Base-by-base conservation (phyloP, 371 early-diverging fungal genomes). In the Batkoa obscura region DNA sequence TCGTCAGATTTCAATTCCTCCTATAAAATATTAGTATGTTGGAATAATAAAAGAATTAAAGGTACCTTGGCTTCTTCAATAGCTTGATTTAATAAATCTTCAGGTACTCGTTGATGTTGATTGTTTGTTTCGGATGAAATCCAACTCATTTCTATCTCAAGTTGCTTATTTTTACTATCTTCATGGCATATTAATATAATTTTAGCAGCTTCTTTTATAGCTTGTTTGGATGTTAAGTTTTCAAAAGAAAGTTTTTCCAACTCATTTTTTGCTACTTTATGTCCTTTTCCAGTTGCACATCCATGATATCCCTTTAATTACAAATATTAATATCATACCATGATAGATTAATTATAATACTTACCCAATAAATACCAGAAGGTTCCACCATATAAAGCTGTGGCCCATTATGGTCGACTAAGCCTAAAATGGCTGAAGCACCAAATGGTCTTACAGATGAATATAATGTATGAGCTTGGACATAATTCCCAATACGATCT, bases 371-470 rank as follows among this genome's bases (percentile, higher is more conserved):
- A 55, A 91, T 76, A 61, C 98, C 98, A 56, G 94, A 92, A 3
- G 98, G 96, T 66, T 98, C 98, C 54, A 96, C 73, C 85, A 94
- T 87, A 65, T 84, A 90, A 55, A 98, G 72, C 50, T 81, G 77
- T 34, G 95, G 94, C n/a, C 85, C 89, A 46, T 79, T 72, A 13
- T 68, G 69, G 63, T 87, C 87, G 64, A 84, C 72, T 10, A 80
- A 68, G 12, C 78, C 96, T 55, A 97, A 58, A 43, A 97, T 82
- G 5, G 88, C 80, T 64, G 81, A 73, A 58, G 82, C 69, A 49
- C 96, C 98, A 67, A 94, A 95, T n/a, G 96, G 98, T 55, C 98
- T 83, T n/a, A 92, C 94, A 61, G 86, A 79, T 30, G 94, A 92
- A 64, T 95, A 97, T 50, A 94, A 74, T 38, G 98, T 97, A 71